Base-by-base conservation (phyloP, 805 yeast genomes). In the Starmerella bacillaris region DNA sequence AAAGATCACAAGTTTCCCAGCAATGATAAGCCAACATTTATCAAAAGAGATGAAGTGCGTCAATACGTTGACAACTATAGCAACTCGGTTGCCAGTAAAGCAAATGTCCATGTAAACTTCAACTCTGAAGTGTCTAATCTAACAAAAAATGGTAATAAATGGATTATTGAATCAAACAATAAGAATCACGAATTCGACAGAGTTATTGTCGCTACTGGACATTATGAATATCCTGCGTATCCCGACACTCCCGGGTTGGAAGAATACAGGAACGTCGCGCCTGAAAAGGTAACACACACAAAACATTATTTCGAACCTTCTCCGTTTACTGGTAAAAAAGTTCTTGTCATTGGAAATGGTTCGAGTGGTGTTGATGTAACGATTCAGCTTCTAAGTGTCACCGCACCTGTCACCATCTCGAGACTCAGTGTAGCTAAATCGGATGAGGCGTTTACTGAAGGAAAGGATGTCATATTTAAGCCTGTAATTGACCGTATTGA, bases 281-380 rank as follows among this genome's bases (percentile, higher is more conserved):
- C 45, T 4, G 40, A 21, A 12, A 32, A 24, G 14, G 53, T 76
- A 2, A 43, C 58, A 2, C 86, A 77, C 52, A 64, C 83, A 5
- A 71, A 71, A 40, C 54, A 62, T 24, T 77, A 62, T 48, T 63
- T 72, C 37, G 52, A 52, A 15, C 64, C 72, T 0, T 59, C 58
- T 1, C 60, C 58, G 11, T 74, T 60, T 39, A 41, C 34, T n/a
- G 59, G 51, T 36, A 59, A 61, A 31, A 61, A 55, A 21, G 70
- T 74, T 12, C 52, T 79, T 30, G 64, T 78, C 5, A 68, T 79
- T n/a, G 92, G 92, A 0, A 74, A 73, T 46, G 71, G 74, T 8
- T 76, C 89, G 2, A 72, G 82, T 21, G 93, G 86, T 19, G 67
- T 70, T 15, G 93, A 82, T 49, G 59, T 78, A 28, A 68, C 80